A percentile compares a stretch with the other conserved stretches of the same genome.
Conservation (phyloP, 495 filamentous ascomycete species). For the Bacidia rubella region DNA sequence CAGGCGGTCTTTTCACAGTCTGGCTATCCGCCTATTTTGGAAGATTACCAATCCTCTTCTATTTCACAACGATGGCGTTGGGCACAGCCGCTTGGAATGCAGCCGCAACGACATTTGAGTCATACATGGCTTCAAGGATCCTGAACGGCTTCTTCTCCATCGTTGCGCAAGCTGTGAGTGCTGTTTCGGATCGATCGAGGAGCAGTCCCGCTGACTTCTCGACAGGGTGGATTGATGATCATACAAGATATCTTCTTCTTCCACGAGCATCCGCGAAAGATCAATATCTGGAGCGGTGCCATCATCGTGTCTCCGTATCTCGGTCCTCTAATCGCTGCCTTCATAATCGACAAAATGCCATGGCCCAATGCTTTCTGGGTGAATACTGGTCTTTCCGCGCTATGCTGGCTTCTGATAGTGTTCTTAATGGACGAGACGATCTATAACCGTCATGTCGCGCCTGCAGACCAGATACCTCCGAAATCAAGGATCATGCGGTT, state of each 20-base stretch:
- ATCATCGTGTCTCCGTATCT: conserved; percentile 45
- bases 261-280: conserved; percentile 46
- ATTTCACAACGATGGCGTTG: conserved; percentile 35
- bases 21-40: conserved; percentile 44
- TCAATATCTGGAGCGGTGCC: conserved; percentile 44
- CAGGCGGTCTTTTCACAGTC: conserved; percentile 42
- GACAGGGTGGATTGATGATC: conserved; percentile 43
- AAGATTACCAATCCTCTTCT: conserved; percentile 46
- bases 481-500: conserved; percentile 28
- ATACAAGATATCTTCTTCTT: conserved; percentile 56
- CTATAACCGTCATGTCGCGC: conserved; percentile 39
- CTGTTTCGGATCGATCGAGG: not conserved
- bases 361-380: conserved; percentile 44
- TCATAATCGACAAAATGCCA: conserved; percentile 35
- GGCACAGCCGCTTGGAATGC: conserved; percentile 43
- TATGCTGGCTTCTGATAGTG: conserved; percentile 34
- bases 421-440: conserved; percentile 47
- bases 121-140: conserved; percentile 45
- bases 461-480: conserved; percentile 29
- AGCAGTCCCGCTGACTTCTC: conserved; percentile 1
- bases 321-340: conserved; percentile 45
- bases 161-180: conserved; percentile 32
- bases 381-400: conserved; percentile 34
- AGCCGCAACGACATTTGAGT: conserved; percentile 36
- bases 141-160: conserved; percentile 50